Evolutionary conservation across 768 basidiomycete genomes (phyloP).

Genomic region (Pleurotus salmoneostramineus): DNA sequence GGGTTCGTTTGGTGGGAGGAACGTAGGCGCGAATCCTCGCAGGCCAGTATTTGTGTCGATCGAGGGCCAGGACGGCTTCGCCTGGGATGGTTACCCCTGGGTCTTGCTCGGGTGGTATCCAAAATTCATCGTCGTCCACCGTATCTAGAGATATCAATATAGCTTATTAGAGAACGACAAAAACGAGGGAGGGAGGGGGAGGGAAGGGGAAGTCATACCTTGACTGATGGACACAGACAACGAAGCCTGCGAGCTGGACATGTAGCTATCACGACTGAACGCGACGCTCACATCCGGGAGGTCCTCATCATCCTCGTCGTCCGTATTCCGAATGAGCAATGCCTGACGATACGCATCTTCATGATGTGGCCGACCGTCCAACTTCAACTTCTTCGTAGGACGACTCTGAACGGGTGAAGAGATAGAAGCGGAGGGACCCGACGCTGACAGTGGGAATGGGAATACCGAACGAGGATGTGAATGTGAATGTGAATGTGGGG

Average conservation of each 20-base stretch:
- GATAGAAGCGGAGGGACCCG: not conserved
- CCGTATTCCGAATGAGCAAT: conserved; percentile 40
- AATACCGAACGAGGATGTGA: not conserved
- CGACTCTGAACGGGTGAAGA: not conserved
- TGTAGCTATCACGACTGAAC: conserved; percentile 12
- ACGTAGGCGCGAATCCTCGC: conserved; percentile 54
- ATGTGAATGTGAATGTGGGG: not conserved
- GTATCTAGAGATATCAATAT: conserved; percentile 13
- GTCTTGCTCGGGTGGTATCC: conserved; percentile 44
- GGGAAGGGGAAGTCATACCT: no score
- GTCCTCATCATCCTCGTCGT: conserved; percentile 40
- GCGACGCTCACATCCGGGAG: conserved; percentile 36
- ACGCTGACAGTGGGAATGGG: not conserved
- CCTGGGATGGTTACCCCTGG: conserved; percentile 56
- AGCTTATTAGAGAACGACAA: conserved; percentile 25
- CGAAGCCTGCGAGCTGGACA: conserved; percentile 4
- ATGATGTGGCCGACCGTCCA: conserved; percentile 21
- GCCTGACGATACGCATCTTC: conserved; percentile 45
- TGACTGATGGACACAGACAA: not conserved
- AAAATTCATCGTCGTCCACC: conserved; percentile 16
- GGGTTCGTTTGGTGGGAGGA: conserved; percentile 31
- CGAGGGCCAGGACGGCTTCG: conserved; percentile 58
- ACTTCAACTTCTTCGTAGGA: conserved; percentile 43
- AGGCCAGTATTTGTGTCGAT: conserved; percentile 58
- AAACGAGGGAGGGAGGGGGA: conserved; percentile 9